A percentile compares a stretch with the other conserved stretches of the same genome.
Evolutionary conservation across 192 early-diverging fungal species (phyloP).

Genomic region (Podila minutissima): DNA sequence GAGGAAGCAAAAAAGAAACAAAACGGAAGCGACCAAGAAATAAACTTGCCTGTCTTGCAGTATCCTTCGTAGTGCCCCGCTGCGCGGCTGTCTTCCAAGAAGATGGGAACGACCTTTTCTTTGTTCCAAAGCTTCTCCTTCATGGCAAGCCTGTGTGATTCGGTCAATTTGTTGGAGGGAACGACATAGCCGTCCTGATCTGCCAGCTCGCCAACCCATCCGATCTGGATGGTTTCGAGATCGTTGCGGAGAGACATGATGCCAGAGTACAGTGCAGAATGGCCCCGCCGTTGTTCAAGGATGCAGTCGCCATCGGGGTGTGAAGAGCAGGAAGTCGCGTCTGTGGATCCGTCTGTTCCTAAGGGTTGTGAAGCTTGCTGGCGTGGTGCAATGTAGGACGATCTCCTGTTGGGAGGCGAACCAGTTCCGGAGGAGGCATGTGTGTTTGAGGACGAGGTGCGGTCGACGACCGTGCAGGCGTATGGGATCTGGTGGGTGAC

Average conservation of each 20-base stretch:
- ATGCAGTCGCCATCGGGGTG: constrained; percentile 45
- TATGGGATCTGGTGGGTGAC: constrained; percentile 68
- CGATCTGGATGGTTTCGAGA: constrained; percentile 75
- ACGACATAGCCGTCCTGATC: constrained; percentile 57
- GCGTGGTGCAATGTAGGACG: constrained; percentile 2
- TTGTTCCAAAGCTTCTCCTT: constrained; percentile 58
- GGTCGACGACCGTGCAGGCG: constrained; percentile 27
- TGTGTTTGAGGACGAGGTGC: constrained; percentile 7
- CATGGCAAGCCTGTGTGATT: constrained; percentile 63
- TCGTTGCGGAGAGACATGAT: constrained; percentile 72
- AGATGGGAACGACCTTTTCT: constrained; percentile 80
- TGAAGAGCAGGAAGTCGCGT: background rate
- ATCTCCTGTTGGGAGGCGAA: constrained; percentile 8
- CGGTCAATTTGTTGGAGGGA: constrained; percentile 52
- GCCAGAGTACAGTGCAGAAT: constrained; percentile 92
- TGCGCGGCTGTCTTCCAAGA: constrained; percentile 76
- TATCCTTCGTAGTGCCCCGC: constrained; percentile 96
- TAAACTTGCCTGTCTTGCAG: constrained; percentile 83
- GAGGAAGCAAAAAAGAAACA: background rate
- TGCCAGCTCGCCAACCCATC: constrained; percentile 73
- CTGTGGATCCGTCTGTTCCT: background rate
- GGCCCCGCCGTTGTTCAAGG: constrained; percentile 72
- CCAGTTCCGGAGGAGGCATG: background rate
- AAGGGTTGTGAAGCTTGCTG: background rate
- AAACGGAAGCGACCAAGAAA: background rate